Percentiles rank a stretch among this genome's conserved stretches.
Conservation (phyloP, 768 basidiomycete genomes). For the Termitomyces sp. region DNA sequence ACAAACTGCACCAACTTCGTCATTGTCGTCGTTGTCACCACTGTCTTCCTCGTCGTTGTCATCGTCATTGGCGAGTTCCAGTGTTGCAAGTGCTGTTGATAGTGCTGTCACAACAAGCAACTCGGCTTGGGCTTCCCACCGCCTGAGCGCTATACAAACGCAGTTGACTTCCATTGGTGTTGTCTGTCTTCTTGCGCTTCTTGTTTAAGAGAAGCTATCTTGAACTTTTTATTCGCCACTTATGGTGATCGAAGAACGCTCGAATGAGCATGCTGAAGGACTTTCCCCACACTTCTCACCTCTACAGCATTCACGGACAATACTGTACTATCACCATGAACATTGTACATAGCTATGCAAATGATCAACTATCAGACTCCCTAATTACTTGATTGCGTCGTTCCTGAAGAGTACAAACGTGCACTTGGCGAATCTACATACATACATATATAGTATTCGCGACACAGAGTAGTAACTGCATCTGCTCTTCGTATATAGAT, state of each 20-base stretch:
- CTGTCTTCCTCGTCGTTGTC: background rate
- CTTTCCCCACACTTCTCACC: background rate
- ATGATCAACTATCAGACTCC: background rate
- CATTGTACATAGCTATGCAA: slow-evolving; percentile 9
- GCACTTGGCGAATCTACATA: background rate
- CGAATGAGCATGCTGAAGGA: background rate
- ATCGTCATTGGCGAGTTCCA: background rate
- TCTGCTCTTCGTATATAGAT: background rate
- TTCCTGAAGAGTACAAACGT: background rate
- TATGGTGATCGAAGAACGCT: slow-evolving; percentile 3
- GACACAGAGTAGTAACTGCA: background rate
- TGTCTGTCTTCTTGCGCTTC: slow-evolving; percentile 16
- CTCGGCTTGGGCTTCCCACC: slow-evolving; percentile 24
- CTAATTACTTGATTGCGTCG: background rate
- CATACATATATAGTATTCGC: background rate
- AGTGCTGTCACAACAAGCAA: slow-evolving; percentile 22
- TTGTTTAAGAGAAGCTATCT: slow-evolving; percentile 13
- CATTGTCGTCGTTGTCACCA: background rate
- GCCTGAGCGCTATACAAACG: slow-evolving; percentile 7
- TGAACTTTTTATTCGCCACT: slow-evolving; percentile 2
- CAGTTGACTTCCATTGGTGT: slow-evolving; percentile 18
- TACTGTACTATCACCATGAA: slow-evolving; percentile 13
- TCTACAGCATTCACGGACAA: slow-evolving; percentile 4
- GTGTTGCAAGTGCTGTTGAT: slow-evolving; percentile 18
- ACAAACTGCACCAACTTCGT: slow-evolving; percentile 14